Base-by-base conservation (phyloP, 345 rosid genomes). In the Bruguiera sexangula region DNA sequence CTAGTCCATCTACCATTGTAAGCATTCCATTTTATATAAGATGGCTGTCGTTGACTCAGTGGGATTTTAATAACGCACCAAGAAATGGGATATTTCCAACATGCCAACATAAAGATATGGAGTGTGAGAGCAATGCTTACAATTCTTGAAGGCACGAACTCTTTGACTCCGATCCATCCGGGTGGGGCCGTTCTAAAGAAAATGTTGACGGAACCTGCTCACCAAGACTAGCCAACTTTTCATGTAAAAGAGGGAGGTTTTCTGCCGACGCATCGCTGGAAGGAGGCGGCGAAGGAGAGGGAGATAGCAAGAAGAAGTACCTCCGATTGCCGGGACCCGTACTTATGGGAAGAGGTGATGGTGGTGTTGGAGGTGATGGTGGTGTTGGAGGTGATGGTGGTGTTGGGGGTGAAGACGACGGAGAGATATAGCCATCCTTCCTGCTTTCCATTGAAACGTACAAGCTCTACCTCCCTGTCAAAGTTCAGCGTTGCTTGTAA, bases 261-360 rank as follows among this genome's bases (percentile, higher is more conserved):
- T 85, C 83, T 1, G 74, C 69, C 0, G 84, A 83, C 0, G 73
- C 16, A 55, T 65, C 73, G 72, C 78, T 62, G 24, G 82, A 79
- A 19, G 43, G 56, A 31, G 70, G 89, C 10, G 89, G 89, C 5
- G 87, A 79, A 6, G 81, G 76, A n/a, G 82, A 71, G 0, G 84
- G 81, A 34, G 89, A 85, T 0, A 76, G 75, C 5, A 79, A 75
- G 74, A 83, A 79, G 2, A 11, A 27, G 78, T 83, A 85, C 37
- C 29, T 75, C 5, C 59, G 82, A 54, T 83, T 70, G 66, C 84
- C 87, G 10, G 89, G 83, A 8, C 89, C 87, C 0, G 76, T 72
- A 61, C 89, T 85, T n/a, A 81, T 5, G 9, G 89, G 89, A 0
- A 83, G 87, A 37, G 89, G 89, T 22, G 89, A 83, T 20, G 87